Conservation (phyloP, 805 yeast species). For the Kockiozyma suomiensis region DNA sequence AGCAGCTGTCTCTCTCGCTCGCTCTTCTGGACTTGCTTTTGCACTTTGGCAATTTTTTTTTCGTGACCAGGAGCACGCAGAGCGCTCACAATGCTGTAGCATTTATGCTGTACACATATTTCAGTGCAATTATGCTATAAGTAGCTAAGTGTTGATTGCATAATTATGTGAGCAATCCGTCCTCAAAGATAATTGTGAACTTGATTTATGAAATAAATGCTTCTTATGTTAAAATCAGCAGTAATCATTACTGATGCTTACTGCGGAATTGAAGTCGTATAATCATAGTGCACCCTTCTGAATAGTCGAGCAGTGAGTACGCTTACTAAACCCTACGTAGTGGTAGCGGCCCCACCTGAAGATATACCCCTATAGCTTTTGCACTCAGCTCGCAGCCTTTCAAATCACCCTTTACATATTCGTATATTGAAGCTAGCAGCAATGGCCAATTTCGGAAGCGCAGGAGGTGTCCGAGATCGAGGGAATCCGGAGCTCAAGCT, state of each 20-base stretch:
- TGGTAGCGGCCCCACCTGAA: background rate
- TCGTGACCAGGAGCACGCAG: no score
- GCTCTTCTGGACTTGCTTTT: background rate
- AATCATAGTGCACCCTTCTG: background rate
- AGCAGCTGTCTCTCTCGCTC: background rate
- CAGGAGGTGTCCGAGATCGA: slow-evolving; percentile 14
- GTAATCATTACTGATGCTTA: background rate
- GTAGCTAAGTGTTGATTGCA: background rate
- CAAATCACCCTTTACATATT: no score
- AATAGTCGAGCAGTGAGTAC: background rate
- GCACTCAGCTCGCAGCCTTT: no score
- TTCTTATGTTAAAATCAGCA: background rate
- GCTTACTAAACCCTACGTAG: background rate
- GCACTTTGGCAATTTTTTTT: background rate
- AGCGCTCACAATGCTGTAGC: background rate
- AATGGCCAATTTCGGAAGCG: slow-evolving; percentile 1
- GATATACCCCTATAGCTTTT: background rate
- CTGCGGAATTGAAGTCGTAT: no score
- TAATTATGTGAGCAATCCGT: background rate
- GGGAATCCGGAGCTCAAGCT: slow-evolving; percentile 11
- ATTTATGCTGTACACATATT: background rate
- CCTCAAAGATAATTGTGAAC: background rate
- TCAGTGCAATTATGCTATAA: background rate
- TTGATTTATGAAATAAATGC: no score
- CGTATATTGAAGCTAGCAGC: background rate